Percentiles rank a stretch among this genome's conserved stretches.
phyloP scores from a whole-genome alignment of 805 yeast species.

The Wickerhamomyces rabaulensis region DNA sequence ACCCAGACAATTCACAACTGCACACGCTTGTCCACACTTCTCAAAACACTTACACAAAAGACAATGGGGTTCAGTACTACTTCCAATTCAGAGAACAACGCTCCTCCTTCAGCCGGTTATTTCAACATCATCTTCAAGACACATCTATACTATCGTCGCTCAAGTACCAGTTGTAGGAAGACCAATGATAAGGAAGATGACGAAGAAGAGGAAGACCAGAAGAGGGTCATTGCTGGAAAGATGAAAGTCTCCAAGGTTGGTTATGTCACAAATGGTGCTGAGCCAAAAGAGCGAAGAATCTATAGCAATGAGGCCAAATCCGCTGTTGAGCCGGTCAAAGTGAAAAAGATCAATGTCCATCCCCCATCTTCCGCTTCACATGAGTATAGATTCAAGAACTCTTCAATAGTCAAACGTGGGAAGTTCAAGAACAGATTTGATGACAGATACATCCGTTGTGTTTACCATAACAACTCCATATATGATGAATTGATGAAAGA shows the following conservation, averaged over 20 bases:
- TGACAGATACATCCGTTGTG: conserved; percentile 22
- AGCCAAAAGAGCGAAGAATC: conserved; percentile 1
- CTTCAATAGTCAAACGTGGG: conserved; percentile 21
- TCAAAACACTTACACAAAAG: not conserved
- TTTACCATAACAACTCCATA: not conserved
- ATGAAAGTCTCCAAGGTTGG: not conserved
- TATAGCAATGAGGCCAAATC: not conserved
- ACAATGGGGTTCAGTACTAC: not conserved
- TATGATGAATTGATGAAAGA: not conserved
- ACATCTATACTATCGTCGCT: conserved; percentile 7
- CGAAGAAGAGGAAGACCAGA: not conserved
- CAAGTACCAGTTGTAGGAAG: not conserved
- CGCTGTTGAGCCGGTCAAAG: not conserved
- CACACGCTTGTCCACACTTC: not conserved
- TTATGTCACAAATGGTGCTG: not conserved
- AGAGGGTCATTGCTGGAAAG: not conserved
- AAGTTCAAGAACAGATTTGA: conserved; percentile 25
- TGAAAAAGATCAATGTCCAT: not conserved
- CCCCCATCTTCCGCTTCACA: not conserved
- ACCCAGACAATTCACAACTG: not conserved
- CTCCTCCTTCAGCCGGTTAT: not conserved
- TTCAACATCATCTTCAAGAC: conserved; percentile 10
- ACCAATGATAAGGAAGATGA: not conserved
- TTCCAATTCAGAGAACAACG: not conserved
- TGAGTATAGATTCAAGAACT: not conserved